Conservation (phyloP, 257 asterid species). For the Solanum paucissectum region DNA sequence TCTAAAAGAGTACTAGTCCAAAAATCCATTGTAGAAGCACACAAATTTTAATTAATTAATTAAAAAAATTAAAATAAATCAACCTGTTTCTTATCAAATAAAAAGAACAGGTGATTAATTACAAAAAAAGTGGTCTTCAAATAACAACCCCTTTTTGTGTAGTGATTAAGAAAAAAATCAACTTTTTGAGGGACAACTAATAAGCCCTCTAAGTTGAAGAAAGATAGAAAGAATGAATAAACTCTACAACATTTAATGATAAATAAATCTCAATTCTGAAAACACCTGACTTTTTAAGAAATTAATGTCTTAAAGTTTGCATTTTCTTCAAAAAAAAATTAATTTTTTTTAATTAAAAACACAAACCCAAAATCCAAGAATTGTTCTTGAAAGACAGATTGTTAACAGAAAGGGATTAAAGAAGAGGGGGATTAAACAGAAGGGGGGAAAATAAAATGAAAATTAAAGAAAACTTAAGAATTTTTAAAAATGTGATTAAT, state of each 20-base stretch:
- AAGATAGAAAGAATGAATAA: not conserved
- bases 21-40: conserved; percentile 37
- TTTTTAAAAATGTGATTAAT: not conserved
- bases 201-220: conserved; percentile 39
- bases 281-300: conserved; percentile 53
- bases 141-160: conserved; percentile 44
- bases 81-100: conserved; percentile 61
- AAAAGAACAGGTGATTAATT: conserved; percentile 31
- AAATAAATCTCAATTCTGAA: conserved; percentile 47
- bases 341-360: not conserved
- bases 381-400: conserved; percentile 37
- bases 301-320: conserved; percentile 29
- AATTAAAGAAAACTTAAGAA: not conserved
- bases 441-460: conserved; percentile 18
- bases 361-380: conserved; percentile 26
- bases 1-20: conserved; percentile 45
- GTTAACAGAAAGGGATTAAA: conserved; percentile 75
- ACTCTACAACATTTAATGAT: not conserved
- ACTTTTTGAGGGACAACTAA: conserved; percentile 45
- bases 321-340: not conserved
- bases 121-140: conserved; percentile 25
- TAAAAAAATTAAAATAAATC: not conserved
- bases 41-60: not conserved
- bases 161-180: not conserved
- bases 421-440: conserved; percentile 62